phyloP scores from a whole-genome alignment of 176 grass and related monocot species.

The Cenchrus purpureus region DNA sequence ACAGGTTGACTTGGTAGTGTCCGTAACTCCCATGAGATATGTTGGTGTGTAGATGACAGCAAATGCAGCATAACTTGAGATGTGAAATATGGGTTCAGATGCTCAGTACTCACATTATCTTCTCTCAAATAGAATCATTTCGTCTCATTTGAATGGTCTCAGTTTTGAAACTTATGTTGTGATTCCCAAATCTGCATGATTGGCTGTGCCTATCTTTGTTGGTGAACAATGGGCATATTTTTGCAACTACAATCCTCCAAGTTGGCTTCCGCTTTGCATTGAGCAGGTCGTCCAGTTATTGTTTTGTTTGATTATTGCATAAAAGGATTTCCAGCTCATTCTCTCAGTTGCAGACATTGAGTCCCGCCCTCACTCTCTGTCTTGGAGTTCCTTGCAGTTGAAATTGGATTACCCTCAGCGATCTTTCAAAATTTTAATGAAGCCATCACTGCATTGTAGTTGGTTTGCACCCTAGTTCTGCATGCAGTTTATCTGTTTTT shows the following conservation, averaged over 20 bases:
- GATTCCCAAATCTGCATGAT: background rate
- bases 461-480: background rate
- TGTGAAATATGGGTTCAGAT: background rate
- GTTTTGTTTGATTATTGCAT: background rate
- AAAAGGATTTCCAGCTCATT: background rate
- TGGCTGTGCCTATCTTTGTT: background rate
- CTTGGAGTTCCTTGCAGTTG: conserved; percentile 10
- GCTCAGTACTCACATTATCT: background rate
- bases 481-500: background rate
- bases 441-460: background rate
- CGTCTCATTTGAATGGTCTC: background rate
- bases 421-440: conserved; percentile 13
- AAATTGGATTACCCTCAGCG: background rate
- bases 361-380: background rate
- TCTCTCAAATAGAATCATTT: background rate
- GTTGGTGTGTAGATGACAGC: conserved; percentile 3
- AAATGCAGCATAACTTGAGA: background rate
- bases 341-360: background rate
- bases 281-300: too few relatives aligned
- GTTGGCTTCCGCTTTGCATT: background rate
- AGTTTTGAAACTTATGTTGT: background rate
- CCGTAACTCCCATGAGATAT: background rate
- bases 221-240: background rate
- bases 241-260: background rate
- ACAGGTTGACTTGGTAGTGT: conserved; percentile 3